Evolutionary conservation across 2,329 filamentous ascomycete genomes (phyloP).

Genomic region (Colletotrichum simmondsii): DNA sequence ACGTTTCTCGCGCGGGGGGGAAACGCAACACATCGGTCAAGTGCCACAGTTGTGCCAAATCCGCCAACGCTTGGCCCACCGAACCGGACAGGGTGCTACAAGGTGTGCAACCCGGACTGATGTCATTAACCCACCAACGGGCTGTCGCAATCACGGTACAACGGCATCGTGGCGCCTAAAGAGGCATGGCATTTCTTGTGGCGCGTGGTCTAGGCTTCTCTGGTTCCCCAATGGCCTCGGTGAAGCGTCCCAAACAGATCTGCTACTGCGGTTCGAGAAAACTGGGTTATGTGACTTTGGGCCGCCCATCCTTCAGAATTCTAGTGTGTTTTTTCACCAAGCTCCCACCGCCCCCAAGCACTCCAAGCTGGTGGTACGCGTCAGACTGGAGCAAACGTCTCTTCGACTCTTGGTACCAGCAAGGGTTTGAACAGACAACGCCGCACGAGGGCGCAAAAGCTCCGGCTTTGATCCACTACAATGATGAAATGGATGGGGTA

Average conservation of each 20-base stretch:
- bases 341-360: not conserved
- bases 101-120: constrained; percentile 17
- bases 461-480: constrained; percentile 22
- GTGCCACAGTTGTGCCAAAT: not conserved
- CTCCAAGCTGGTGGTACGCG: constrained; percentile 19
- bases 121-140: constrained; percentile 34
- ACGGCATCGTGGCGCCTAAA: constrained; percentile 24
- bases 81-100: constrained; percentile 2
- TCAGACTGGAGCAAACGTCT: constrained; percentile 26
- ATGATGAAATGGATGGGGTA: constrained; percentile 30
- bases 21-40: not conserved
- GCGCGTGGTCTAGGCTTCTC: constrained; percentile 16
- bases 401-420: constrained; percentile 19
- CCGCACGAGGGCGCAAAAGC: constrained; percentile 2
- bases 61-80: constrained; percentile 31
- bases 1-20: constrained; percentile 10
- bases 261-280: constrained; percentile 10
- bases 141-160: constrained; percentile 30
- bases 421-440: not conserved
- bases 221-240: not conserved
- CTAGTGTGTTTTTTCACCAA: not conserved
- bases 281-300: constrained; percentile 12
- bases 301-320: not conserved
- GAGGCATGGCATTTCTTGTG: constrained; percentile 20
- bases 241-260: not conserved